Evolutionary conservation across 139 green algal species (phyloP).

Genomic region (Pycnococcus provasolii): DNA sequence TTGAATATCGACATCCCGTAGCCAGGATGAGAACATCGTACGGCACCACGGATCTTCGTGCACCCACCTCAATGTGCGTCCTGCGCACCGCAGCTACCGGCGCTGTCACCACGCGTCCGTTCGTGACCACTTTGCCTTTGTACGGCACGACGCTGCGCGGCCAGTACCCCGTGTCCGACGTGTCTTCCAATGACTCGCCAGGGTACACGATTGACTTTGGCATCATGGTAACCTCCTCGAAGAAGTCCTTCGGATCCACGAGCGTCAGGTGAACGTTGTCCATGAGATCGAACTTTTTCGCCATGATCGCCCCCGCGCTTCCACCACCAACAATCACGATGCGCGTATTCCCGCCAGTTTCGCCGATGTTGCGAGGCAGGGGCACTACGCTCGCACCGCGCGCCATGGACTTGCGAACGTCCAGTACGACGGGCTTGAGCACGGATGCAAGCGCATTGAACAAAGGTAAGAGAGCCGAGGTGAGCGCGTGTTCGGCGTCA

Average conservation of each 20-base stretch:
- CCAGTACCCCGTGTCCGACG: background rate
- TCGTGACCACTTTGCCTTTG: background rate
- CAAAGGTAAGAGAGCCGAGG: too few species aligned
- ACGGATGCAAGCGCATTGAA: too few species aligned
- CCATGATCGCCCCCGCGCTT: background rate
- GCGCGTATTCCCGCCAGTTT: too few species aligned
- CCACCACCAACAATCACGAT: background rate
- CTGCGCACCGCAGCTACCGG: background rate
- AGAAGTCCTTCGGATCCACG: conserved; percentile 8
- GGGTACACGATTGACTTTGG: background rate
- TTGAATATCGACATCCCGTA: background rate
- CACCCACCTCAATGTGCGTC: conserved; percentile 1
- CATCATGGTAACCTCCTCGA: background rate
- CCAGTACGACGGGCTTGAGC: too few species aligned
- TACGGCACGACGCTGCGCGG: background rate
- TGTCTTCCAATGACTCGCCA: background rate
- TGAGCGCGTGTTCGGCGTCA: too few species aligned
- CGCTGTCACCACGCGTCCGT: background rate
- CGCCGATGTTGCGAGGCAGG: too few species aligned
- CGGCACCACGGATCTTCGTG: background rate
- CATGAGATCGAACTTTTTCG: background rate
- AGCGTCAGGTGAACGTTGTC: conserved; percentile 7
- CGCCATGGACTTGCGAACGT: too few species aligned
- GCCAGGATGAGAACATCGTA: background rate
- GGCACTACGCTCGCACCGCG: too few species aligned